Evolutionary conservation across 306 rosid genomes (phyloP), one percentile per base, ranked within the genome.

Genomic region (Mucuna pruriens): DNA sequence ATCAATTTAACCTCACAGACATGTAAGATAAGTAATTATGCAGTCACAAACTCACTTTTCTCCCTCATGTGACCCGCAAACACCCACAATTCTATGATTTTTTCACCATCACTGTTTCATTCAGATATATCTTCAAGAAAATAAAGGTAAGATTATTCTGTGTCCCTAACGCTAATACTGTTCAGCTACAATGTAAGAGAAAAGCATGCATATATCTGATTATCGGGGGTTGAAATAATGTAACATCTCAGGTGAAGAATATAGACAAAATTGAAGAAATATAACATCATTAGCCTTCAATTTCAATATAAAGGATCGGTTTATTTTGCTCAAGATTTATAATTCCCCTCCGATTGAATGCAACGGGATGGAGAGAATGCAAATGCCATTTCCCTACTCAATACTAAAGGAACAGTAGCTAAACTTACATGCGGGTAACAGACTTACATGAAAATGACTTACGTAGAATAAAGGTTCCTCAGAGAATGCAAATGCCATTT

Each of bases 111-210:
- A n/a, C n/a, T n/a, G n/a, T n/a, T n/a, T n/a, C n/a, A 85, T 90
- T 95, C 90, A 85, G 68, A 54, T 98, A 95, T 80, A 95, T 95
- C 84, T 95, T 95, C 90, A 95, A 92, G 98, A 90, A 87, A 87
- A 94, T 93, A 72, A 95, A 95, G 98, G 98, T 82, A 82, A 66
- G 76, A 80, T 72, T 83, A 25, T 74, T 65, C 48, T 46, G 20
- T 64, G 57, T 52, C n/a, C 26, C 48, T 10, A 39, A 40, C 9
- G 70, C 33, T 65, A 54, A 26, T 19, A 51, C 55, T 23, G 3
- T 49, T 80, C 10, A 69, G 57, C 71, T 33, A 42, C 51, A 68
- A 51, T 55, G 17, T 57, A 36, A 71, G 77, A 48, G 22, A 74
- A 77, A 39, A 73, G 19, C 34, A 70, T 34, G 75, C 23, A 12